Conservation (phyloP, 2,329 filamentous ascomycete species). For the Ploettnerulaceae sp. region DNA sequence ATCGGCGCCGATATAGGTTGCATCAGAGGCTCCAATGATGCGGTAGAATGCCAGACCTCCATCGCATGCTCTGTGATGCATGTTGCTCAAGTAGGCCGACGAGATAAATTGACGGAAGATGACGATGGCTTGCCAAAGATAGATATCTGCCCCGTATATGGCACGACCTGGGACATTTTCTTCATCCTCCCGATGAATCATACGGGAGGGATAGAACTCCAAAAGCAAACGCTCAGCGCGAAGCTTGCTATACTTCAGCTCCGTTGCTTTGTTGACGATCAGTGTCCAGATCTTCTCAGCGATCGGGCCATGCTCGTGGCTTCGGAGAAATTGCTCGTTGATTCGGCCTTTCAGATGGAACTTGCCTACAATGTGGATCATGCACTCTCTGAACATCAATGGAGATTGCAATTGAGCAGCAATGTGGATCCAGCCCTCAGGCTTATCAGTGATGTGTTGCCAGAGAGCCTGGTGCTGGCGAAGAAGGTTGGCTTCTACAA, state of each 20-base stretch:
- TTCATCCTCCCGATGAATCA: conserved; percentile 19
- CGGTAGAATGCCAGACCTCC: conserved; percentile 29
- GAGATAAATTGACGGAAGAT: conserved; percentile 26
- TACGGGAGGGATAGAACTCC: conserved; percentile 23
- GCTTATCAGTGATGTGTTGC: conserved; percentile 18
- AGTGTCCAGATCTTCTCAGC: conserved; percentile 15
- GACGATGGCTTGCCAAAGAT: conserved; percentile 27
- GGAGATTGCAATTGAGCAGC: conserved; percentile 25
- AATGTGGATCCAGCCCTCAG: conserved; percentile 27
- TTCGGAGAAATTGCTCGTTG: conserved; percentile 11
- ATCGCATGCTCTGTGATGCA: conserved; percentile 24
- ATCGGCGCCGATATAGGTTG: conserved; percentile 16
- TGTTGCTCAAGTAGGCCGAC: conserved; percentile 13
- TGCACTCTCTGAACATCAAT: conserved; percentile 30
- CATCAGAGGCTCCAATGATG: conserved; percentile 15
- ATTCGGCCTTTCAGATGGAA: conserved; percentile 19
- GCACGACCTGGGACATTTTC: conserved; percentile 23
- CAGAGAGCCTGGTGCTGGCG: conserved; percentile 27
- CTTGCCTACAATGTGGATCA: conserved; percentile 27
- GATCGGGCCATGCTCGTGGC: conserved; percentile 1
- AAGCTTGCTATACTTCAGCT: conserved; percentile 25
- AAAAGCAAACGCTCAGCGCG: conserved; percentile 22
- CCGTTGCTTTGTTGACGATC: conserved; percentile 19
- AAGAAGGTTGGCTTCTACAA: conserved; percentile 27
- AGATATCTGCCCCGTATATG: conserved; percentile 30